Base-by-base conservation (phyloP, 78 protist genomes). In the Acrasis kona region DNA sequence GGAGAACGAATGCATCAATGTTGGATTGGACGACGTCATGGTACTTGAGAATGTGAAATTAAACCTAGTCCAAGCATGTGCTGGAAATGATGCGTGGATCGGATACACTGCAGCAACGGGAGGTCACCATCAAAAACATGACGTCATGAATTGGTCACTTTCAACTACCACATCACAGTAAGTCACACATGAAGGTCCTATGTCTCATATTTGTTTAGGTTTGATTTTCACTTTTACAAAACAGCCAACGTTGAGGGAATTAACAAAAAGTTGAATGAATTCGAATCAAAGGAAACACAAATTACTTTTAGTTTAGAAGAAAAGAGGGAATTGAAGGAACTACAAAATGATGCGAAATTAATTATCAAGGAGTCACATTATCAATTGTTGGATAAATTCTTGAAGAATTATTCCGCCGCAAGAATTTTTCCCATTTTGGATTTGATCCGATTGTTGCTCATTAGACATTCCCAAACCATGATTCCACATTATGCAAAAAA, bases 61-160 rank as follows among this genome's bases (percentile, higher is more conserved):
- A 50, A 50, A 50, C 19, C 19, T 50, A 50, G n/a, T n/a, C n/a
- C n/a, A n/a, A n/a, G n/a, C n/a, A n/a, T n/a, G n/a, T n/a, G n/a
- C n/a, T n/a, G n/a, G n/a, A n/a, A 50, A 50, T 50, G 61, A 50
- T 50, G 19, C 19, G 19, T 50, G 61, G 66, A 73, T 84, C 32
- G 88, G 88, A 1, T 37, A 73, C 42, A 84, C 88, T 35, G 88
- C 80, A 57, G 10, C 88, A 10, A 84, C 88, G 38, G 88, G 88
- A 70, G 88, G 88, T 10, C 19, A 79, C 36, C 65, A 41, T 50
- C 88, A 84, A 79, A 9, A 38, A 6, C 88, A 84, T 61, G 71
- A 73, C 19, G 68, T 84, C 40, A 50, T 50, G 34, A 50, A n/a
- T 50, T 50, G 19, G 19, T 50, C 19, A n/a, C 19, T 50, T 19